These are phyloP conservation scores for Chrysanthemum makinoi DNA, from an alignment of 129 eudicot species.

Conservation along the genomic window DNA sequence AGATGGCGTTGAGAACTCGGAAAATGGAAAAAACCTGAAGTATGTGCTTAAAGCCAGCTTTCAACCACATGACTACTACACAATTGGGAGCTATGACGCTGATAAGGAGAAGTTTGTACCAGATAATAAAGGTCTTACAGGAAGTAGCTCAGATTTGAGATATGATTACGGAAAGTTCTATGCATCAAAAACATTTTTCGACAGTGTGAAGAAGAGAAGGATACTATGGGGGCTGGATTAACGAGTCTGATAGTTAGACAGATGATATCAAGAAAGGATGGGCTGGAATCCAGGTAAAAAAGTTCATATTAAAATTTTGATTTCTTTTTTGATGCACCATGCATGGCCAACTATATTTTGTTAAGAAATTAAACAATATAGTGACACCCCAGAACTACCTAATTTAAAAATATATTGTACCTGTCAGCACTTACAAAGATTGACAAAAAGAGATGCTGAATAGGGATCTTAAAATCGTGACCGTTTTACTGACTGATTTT, in stretches of 20 bases:
- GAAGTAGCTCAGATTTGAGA: constrained; percentile 24
- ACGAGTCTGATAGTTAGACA: constrained; percentile 22
- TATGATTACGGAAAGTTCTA: constrained; percentile 48
- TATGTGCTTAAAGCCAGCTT: constrained; percentile 39
- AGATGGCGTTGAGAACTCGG: constrained; percentile 35
- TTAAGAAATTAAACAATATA: too few relatives aligned
- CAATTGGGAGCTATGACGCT: constrained; percentile 30
- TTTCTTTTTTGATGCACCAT: too few relatives aligned
- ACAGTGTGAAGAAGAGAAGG: constrained; percentile 37
- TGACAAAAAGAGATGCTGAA: too few relatives aligned
- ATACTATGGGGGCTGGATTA: constrained; percentile 46
- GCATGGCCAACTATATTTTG: not conserved
- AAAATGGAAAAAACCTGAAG: constrained; percentile 15
- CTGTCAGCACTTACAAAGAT: too few relatives aligned
- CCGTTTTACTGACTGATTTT: not conserved
- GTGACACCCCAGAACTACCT: too few relatives aligned
- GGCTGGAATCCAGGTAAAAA: constrained; percentile 47
- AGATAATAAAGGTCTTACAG: constrained; percentile 26
- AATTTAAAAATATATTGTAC: too few relatives aligned
- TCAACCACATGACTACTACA: constrained; percentile 25
- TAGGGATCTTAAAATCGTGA: not conserved
- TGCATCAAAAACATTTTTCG: constrained; percentile 46
- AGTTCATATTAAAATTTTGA: not conserved
- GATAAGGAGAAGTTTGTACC: constrained; percentile 35
- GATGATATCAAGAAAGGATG: constrained; percentile 44